phyloP scores from a whole-genome alignment of 495 filamentous ascomycete species.

The Xylaria cubensis region DNA sequence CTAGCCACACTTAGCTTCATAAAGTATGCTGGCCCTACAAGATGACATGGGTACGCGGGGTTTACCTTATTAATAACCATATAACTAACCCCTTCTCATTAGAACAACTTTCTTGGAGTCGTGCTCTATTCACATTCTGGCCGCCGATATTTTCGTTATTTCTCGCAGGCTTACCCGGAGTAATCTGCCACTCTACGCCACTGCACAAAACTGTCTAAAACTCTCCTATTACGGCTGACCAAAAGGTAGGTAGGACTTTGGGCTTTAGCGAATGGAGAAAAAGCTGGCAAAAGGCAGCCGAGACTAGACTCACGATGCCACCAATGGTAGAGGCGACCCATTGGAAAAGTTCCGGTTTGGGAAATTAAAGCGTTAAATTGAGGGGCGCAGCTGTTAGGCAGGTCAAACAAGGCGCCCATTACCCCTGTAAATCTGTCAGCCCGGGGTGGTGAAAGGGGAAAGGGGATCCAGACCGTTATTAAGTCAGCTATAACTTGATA shows the following conservation, averaged over 20 bases:
- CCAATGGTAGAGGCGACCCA: background rate
- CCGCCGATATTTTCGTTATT: background rate
- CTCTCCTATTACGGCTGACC: background rate
- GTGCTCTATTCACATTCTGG: background rate
- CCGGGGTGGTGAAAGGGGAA: constrained; percentile 1
- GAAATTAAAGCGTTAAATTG: constrained; percentile 21
- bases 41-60: background rate
- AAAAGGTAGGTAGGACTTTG: constrained; percentile 15
- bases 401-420: constrained; percentile 6
- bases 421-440: background rate
- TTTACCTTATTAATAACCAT: background rate
- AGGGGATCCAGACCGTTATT: background rate
- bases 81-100: background rate
- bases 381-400: constrained; percentile 20
- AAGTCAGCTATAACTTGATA: background rate
- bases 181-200: background rate
- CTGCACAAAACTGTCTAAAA: background rate
- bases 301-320: background rate
- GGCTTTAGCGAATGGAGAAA: constrained; percentile 1
- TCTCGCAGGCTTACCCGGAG: background rate
- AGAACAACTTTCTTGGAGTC: background rate
- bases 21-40: background rate
- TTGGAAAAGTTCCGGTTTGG: constrained; percentile 5
- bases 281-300: constrained; percentile 1
- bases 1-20: constrained; percentile 5